A percentile compares a stretch with the other conserved stretches of the same genome.
Evolutionary conservation across 139 green algal genomes (phyloP).

Genomic region (Coelastrella sp.): DNA sequence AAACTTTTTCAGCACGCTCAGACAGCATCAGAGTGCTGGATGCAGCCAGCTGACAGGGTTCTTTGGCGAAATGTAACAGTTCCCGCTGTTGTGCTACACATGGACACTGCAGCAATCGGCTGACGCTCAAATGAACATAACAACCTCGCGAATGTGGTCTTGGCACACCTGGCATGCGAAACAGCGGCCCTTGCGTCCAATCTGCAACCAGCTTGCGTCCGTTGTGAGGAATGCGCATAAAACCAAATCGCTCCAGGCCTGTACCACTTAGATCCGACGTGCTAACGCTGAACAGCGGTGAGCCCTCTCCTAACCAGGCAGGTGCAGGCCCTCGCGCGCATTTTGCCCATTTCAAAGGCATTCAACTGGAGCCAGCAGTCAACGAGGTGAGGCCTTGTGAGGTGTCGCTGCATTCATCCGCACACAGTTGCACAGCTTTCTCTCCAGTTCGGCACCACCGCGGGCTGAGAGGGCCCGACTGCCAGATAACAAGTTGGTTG

Average conservation of each 20-base stretch:
- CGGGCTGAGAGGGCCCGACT: neutral
- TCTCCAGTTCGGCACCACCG: neutral
- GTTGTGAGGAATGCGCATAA: constrained; percentile 3
- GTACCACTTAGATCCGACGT: neutral
- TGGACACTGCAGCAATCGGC: too few species aligned
- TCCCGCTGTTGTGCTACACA: too few species aligned
- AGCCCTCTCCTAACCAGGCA: neutral
- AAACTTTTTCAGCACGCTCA: too few species aligned
- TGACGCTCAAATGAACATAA: too few species aligned
- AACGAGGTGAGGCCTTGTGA: neutral
- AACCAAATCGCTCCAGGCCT: neutral
- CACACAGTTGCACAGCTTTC: neutral
- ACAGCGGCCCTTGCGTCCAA: neutral
- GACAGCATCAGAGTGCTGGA: neutral
- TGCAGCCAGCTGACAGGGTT: neutral
- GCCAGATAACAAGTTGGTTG: neutral
- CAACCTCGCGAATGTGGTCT: too few species aligned
- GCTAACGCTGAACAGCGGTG: neutral
- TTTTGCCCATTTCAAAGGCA: too few species aligned
- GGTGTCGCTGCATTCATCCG: neutral
- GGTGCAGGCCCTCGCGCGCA: neutral
- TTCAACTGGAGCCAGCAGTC: neutral
- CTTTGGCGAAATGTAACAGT: too few species aligned
- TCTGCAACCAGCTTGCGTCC: neutral
- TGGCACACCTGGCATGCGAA: too few species aligned